Evolutionary conservation across 768 basidiomycete species (phyloP), one percentile per base, ranked within the genome.

Genomic region (Zangia roseola): DNA sequence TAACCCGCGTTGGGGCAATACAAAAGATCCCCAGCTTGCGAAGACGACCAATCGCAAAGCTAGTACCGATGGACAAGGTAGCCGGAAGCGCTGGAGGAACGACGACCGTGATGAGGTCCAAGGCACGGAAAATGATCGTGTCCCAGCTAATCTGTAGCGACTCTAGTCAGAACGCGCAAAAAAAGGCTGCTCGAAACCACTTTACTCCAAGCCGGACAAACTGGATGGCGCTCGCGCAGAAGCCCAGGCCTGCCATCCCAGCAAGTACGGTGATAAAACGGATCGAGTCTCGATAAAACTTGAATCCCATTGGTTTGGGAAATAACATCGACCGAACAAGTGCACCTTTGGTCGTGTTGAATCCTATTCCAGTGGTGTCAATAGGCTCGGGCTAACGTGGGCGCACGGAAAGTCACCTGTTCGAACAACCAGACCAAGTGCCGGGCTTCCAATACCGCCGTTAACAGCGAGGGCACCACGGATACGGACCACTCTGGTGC

Each of bases 241-340:
- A 99, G 2, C 95, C 97, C 20, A 94, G 64, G 12, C 82, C 83
- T 12, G 97, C 97, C 43, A 99, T 84, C n/a, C 90, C 82, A 19
- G 91, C 86, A 13, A 99, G 79, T 6, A 99, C 93, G 19, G 81
- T 78, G 45, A 98, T 97, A 68, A 99, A 99, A 53, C 86, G 74
- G 25, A 90, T 83, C 2, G 91, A 91, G 68, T 94, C 91, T 26
- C 86, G 84, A 71, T 98, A 98, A 71, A 99, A 98, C 67, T 97
- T 97, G 82, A 99, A 99, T 0, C 94, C 95, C 53, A 97, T 94
- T 0, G 95, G 94, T 63, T 97, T 97, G 0, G 97, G 97, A 72
- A 94, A 99, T 14, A 99, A 75, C 95, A 99, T 99, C 0, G 95
- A 97, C 20, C 97, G 80, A 20, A 98, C 83, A 20, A 99, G 74